A percentile compares a stretch with the other conserved stretches of the same genome.
Evolutionary conservation across 164 flowering plant genomes (phyloP).

Genomic region (Aristolochia californica): DNA sequence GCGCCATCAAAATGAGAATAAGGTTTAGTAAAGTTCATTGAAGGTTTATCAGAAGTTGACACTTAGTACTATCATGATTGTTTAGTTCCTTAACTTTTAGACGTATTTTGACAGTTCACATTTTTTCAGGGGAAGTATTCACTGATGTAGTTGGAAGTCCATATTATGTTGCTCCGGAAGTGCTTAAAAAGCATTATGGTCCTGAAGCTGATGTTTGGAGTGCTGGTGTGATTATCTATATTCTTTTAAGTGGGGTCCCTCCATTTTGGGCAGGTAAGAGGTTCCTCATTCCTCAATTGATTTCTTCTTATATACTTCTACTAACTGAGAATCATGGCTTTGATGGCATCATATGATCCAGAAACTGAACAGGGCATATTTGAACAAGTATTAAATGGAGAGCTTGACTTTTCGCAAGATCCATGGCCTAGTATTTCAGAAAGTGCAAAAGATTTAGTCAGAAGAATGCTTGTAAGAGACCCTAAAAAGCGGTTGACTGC

Average conservation of each 20-base stretch:
- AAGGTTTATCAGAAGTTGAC: not conserved
- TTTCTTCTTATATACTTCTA: not conserved
- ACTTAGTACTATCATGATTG: not conserved
- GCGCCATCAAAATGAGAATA: not conserved
- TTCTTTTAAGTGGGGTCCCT: slow-evolving; percentile 73
- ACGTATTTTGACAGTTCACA: not conserved
- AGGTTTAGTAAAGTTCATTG: not conserved
- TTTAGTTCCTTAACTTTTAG: not conserved
- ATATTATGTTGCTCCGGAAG: slow-evolving; percentile 89
- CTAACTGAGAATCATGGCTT: not conserved
- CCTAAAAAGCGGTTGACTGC: slow-evolving; percentile 66
- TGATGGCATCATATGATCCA: slow-evolving; percentile 14
- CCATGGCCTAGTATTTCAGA: slow-evolving; percentile 84
- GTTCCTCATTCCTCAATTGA: slow-evolving; percentile 1
- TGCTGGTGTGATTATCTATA: slow-evolving; percentile 76
- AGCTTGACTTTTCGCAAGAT: slow-evolving; percentile 55
- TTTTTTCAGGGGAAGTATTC: slow-evolving; percentile 62
- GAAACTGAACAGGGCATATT: slow-evolving; percentile 75
- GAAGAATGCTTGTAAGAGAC: slow-evolving; percentile 58
- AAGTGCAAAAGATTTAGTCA: slow-evolving; percentile 72
- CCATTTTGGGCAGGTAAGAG: slow-evolving; percentile 94
- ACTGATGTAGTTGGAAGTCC: slow-evolving; percentile 88
- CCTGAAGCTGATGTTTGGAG: slow-evolving; percentile 91
- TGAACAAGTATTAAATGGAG: slow-evolving; percentile 63
- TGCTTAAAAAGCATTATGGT: slow-evolving; percentile 54